A percentile compares a stretch with the other conserved stretches of the same genome.
These are phyloP conservation scores for Lichtheimia corymbifera DNA, from an alignment of 371 early-diverging fungal genomes.

Conservation along the genomic window DNA sequence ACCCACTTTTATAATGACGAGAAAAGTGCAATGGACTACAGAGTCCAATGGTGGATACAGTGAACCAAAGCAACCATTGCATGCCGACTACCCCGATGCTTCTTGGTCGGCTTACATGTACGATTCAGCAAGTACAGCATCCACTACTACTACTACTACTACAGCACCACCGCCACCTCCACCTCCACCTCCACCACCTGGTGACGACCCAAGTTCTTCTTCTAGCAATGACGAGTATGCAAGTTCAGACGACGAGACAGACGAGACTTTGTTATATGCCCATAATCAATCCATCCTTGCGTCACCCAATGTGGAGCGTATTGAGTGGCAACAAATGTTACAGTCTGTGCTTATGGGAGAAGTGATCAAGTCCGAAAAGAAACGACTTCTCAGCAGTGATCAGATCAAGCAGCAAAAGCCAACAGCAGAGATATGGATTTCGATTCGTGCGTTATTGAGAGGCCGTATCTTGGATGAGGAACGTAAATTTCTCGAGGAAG, in stretches of 20 bases:
- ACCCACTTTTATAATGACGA: not conserved
- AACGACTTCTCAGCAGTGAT: constrained; percentile 59
- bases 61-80: too few species aligned
- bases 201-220: constrained; percentile 23
- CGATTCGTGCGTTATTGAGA: constrained; percentile 66
- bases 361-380: constrained; percentile 81
- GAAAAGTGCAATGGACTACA: constrained; percentile 3
- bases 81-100: too few species aligned
- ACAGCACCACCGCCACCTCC: too few species aligned
- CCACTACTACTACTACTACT: too few species aligned
- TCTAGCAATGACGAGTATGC: constrained; percentile 22
- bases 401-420: constrained; percentile 49
- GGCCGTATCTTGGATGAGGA: constrained; percentile 67
- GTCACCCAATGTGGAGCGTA: constrained; percentile 61
- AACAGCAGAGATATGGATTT: constrained; percentile 78
- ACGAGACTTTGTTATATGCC: constrained; percentile 28
- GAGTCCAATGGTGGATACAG: not conserved
- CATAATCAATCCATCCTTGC: constrained; percentile 28
- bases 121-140: not conserved
- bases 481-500: constrained; percentile 65
- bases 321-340: constrained; percentile 86
- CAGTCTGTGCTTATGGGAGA: constrained; percentile 86
- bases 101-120: not conserved
- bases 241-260: constrained; percentile 8
- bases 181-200: not conserved